Conservation (phyloP, 2,329 filamentous ascomycete genomes). For the Exserohilum rostratum region DNA sequence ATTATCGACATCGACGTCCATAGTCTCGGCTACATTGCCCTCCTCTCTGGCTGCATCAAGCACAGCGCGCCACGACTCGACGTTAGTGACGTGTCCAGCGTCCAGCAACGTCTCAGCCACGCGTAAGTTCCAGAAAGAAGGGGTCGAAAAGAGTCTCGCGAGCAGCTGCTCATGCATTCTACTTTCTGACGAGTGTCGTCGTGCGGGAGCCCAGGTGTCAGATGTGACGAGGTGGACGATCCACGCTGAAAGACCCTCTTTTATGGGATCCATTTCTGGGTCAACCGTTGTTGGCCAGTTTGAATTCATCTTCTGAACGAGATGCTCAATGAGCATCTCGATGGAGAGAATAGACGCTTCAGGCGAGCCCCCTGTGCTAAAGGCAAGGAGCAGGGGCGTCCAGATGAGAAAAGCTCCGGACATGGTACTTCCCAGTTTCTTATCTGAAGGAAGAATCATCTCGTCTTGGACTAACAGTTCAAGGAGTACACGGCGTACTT, state of each 20-base stretch:
- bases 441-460: constrained; percentile 46
- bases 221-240: constrained; percentile 55
- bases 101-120: constrained; percentile 45
- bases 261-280: constrained; percentile 35
- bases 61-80: constrained; percentile 29
- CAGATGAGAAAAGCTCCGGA: constrained; percentile 55
- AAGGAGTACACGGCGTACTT: constrained; percentile 13
- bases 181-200: constrained; percentile 3
- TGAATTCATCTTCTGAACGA: constrained; percentile 46
- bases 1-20: constrained; percentile 15
- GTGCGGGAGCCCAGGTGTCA: constrained; percentile 43
- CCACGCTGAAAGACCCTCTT: constrained; percentile 58
- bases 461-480: constrained; percentile 43
- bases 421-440: constrained; percentile 44
- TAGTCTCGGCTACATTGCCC: not conserved
- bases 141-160: constrained; percentile 43
- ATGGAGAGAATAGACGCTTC: constrained; percentile 39
- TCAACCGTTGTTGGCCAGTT: not conserved
- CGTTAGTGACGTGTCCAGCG: constrained; percentile 18
- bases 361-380: constrained; percentile 33
- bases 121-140: constrained; percentile 46
- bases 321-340: constrained; percentile 42
- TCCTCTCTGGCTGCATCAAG: constrained; percentile 39
- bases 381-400: constrained; percentile 46
- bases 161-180: constrained; percentile 19